Base-by-base conservation (phyloP, 2,329 filamentous ascomycete genomes). In the Colletotrichum sp. region DNA sequence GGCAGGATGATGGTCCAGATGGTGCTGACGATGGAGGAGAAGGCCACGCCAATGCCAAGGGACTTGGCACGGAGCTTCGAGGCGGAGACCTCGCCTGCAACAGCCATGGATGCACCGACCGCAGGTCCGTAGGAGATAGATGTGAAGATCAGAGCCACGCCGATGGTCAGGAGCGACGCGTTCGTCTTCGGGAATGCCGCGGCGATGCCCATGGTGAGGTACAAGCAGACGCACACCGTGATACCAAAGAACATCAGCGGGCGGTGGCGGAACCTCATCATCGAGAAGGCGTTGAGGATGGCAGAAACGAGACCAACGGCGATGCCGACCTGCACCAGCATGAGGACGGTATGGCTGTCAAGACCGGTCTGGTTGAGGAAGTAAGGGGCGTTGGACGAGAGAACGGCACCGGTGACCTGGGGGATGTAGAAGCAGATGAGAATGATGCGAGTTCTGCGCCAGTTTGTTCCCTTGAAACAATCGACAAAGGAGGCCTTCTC, bases 401-500 rank as follows among this genome's bases (percentile, higher is more conserved):
- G 75, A 8, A 77, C 66, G 13, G 78, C 76, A 34, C 78, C 79
- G n/a, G 69, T 70, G 4, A 78, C 71, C 65, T 79, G 77, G 3
- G 73, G 77, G 49, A 79, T 77, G 73, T 78, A 77, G 74, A 77
- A 77, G 70, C 72, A 77, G 66, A 75, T 69, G 39, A 79, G 59
- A 13, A 79, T 77, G 65, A 80, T 78, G 36, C 77, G 68, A 7
- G 85, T 86, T 61, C 85, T 80, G 30, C 84, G 82, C 36, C 79
- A 77, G 72, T 86, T 83, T 16, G 79, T 80, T 7, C 82, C 82
- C 22, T 76, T 79, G 77, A 85, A 85, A 67, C 84, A 85, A 29
- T 85, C 83, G 5, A 79, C 13, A 72, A 85, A 85, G 8, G 78
- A 80, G 44, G 82, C 80, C 15, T 80, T 81, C 44, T 71, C 72